Conservation (phyloP, 1,284 basidiomycete genomes). For the Apiotrichum laibachii region DNA sequence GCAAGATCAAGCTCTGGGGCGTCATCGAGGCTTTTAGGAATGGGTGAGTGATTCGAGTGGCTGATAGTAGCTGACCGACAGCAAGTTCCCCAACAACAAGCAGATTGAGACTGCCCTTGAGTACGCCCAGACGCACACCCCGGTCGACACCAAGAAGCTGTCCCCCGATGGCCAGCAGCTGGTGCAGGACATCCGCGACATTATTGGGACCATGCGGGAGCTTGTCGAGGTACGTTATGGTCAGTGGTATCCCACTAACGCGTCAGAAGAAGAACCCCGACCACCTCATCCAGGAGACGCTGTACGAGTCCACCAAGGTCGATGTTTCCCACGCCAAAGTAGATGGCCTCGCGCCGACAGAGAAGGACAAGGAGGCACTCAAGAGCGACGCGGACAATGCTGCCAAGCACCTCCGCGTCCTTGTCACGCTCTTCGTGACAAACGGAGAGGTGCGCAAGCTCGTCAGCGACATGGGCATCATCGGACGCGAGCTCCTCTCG, state of each 20-base stretch:
- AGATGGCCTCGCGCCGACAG: neutral
- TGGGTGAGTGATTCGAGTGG: constrained; percentile 51
- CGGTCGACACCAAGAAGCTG: constrained; percentile 64
- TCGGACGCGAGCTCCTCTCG: constrained; percentile 83
- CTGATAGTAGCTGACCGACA: constrained; percentile 9
- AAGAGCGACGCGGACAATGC: constrained; percentile 65
- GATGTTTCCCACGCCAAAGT: too few species aligned
- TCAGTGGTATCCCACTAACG: neutral
- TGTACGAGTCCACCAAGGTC: too few species aligned
- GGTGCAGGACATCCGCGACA: constrained; percentile 65
- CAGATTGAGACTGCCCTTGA: constrained; percentile 72
- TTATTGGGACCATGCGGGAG: constrained; percentile 53
- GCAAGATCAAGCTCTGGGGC: constrained; percentile 62
- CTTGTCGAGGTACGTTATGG: constrained; percentile 59
- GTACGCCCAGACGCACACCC: constrained; percentile 67
- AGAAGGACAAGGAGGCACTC: constrained; percentile 48
- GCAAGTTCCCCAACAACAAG: constrained; percentile 69
- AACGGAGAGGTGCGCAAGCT: constrained; percentile 91
- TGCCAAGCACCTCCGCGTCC: constrained; percentile 77
- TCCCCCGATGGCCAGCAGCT: constrained; percentile 74
- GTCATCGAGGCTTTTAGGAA: constrained; percentile 73
- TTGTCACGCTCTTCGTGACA: constrained; percentile 76
- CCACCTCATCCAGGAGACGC: too few species aligned
- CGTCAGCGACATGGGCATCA: constrained; percentile 71
- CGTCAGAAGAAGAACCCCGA: too few species aligned